Percentiles rank a stretch among this genome's conserved stretches.
Evolutionary conservation across 805 yeast species (phyloP).

Genomic region (Torulaspora quercuum): DNA sequence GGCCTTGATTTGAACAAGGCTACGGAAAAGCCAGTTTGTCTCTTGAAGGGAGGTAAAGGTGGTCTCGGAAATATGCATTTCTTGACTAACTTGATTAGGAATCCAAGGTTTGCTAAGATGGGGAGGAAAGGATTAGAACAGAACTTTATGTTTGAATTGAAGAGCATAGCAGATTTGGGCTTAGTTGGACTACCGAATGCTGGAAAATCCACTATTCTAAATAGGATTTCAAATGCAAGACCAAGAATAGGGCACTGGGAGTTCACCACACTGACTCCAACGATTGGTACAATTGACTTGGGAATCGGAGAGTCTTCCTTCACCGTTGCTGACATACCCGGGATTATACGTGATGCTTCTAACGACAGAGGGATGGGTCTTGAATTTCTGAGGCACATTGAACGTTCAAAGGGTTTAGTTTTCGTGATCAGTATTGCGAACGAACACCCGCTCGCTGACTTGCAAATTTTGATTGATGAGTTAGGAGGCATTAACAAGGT

Average conservation of each 20-base stretch:
- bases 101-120: conserved; percentile 80
- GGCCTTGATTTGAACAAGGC: conserved; percentile 72
- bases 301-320: conserved; percentile 62
- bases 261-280: conserved; percentile 89
- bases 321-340: conserved; percentile 97
- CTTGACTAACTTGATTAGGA: conserved; percentile 73
- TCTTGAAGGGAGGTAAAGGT: conserved; percentile 84
- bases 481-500: conserved; percentile 61
- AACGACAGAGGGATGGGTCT: conserved; percentile 88
- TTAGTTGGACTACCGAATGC: conserved; percentile 95
- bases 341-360: conserved; percentile 85
- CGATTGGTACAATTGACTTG: conserved; percentile 78
- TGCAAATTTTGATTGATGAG: conserved; percentile 61
- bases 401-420: conserved; percentile 83
- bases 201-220: conserved; percentile 84
- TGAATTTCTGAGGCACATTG: conserved; percentile 88
- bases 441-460: conserved; percentile 60
- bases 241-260: conserved; percentile 97
- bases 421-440: conserved; percentile 79
- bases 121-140: conserved; percentile 72
- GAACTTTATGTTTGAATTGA: conserved; percentile 74
- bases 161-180: conserved; percentile 88
- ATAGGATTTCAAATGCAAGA: conserved; percentile 83
- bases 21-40: conserved; percentile 60
- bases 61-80: conserved; percentile 98